phyloP scores from a whole-genome alignment of 2,329 filamentous ascomycete genomes.

The Paecilomyces sp. region DNA sequence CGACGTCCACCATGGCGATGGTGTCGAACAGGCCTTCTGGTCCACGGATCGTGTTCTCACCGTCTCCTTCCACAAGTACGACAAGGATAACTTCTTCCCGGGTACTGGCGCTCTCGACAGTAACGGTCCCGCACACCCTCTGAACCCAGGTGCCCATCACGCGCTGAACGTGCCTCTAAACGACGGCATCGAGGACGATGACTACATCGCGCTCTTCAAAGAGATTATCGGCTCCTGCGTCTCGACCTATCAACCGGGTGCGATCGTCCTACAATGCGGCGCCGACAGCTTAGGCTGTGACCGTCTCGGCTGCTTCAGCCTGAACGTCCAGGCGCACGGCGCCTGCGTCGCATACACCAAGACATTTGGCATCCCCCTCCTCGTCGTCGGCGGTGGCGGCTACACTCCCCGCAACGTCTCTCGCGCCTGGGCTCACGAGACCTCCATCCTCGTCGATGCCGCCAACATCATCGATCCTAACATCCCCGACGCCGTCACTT shows the following conservation, averaged over 20 bases:
- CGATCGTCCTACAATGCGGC: conserved; percentile 91
- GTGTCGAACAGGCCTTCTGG: conserved; percentile 86
- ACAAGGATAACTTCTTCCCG: conserved; percentile 76
- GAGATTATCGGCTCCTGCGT: conserved; percentile 71
- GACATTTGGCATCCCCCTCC: conserved; percentile 67
- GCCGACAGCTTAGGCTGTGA: conserved; percentile 93
- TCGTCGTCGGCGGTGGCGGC: conserved; percentile 88
- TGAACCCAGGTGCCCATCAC: conserved; percentile 83
- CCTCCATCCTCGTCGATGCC: conserved; percentile 75
- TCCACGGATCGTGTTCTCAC: conserved; percentile 87
- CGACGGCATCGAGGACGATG: conserved; percentile 84
- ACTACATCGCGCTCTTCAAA: conserved; percentile 81
- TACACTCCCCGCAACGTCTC: conserved; percentile 97
- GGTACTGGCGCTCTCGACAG: conserved; percentile 82
- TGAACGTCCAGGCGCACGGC: conserved; percentile 91
- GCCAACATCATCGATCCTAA: conserved; percentile 62
- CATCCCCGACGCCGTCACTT: conserved; percentile 74
- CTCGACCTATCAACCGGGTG: conserved; percentile 75
- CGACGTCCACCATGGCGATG: conserved; percentile 85
- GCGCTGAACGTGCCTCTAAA: conserved; percentile 84
- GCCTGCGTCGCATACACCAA: conserved; percentile 89
- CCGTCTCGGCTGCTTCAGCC: conserved; percentile 88
- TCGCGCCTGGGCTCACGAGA: conserved; percentile 94
- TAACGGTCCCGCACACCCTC: conserved; percentile 73
- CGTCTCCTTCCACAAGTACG: conserved; percentile 94